Percentiles rank a stretch among this genome's conserved stretches.
Evolutionary conservation across 805 yeast species (phyloP).

Genomic region (Hanseniaspora occidentalis): DNA sequence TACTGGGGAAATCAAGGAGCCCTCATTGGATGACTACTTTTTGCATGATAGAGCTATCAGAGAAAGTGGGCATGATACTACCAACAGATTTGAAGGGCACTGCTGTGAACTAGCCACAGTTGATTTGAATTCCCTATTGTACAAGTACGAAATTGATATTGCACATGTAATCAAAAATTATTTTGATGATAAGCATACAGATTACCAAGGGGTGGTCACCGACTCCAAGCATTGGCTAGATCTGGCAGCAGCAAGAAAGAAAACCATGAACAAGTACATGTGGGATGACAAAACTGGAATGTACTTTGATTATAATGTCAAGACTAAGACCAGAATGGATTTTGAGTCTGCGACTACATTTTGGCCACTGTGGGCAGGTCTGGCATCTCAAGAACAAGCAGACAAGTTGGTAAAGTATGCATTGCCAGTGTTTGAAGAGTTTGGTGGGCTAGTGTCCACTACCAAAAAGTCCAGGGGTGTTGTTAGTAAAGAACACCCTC

Average conservation of each 20-base stretch:
- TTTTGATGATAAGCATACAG: slow-evolving; percentile 38
- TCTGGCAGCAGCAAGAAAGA: slow-evolving; percentile 43
- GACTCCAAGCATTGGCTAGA: slow-evolving; percentile 46
- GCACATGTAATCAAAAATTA: slow-evolving; percentile 44
- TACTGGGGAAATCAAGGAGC: slow-evolving; percentile 50
- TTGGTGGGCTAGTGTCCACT: slow-evolving; percentile 85
- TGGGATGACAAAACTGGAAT: slow-evolving; percentile 78
- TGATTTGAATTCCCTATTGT: slow-evolving; percentile 73
- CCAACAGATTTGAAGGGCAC: slow-evolving; percentile 78
- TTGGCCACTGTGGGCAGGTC: slow-evolving; percentile 86
- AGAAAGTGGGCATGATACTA: slow-evolving; percentile 93
- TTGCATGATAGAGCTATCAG: slow-evolving; percentile 89
- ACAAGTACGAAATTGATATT: slow-evolving; percentile 84
- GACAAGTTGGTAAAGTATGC: slow-evolving; percentile 40
- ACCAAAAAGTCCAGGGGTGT: slow-evolving; percentile 64
- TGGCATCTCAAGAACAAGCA: slow-evolving; percentile 61
- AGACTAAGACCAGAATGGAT: slow-evolving; percentile 37
- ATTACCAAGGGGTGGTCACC: slow-evolving; percentile 29
- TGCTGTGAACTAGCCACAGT: slow-evolving; percentile 87
- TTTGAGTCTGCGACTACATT: slow-evolving; percentile 83
- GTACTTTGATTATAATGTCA: slow-evolving; percentile 75
- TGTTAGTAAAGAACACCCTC: slow-evolving; percentile 58
- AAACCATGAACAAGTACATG: slow-evolving; percentile 48
- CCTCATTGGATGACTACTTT: slow-evolving; percentile 78
- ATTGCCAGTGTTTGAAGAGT: slow-evolving; percentile 60